phyloP scores from a whole-genome alignment of 345 rosid genomes.

The Aquilaria sinensis region DNA sequence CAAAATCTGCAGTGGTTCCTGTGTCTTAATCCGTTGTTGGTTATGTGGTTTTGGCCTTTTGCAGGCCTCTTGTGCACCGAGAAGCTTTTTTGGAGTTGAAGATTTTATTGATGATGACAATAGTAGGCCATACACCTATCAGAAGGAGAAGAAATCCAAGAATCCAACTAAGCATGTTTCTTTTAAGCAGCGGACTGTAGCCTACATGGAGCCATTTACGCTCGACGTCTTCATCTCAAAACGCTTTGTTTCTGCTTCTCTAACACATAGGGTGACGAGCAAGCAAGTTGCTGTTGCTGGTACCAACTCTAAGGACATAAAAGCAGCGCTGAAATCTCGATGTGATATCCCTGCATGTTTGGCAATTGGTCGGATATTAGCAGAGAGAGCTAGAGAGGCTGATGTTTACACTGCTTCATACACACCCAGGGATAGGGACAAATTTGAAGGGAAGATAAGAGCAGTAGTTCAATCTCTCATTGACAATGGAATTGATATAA shows the following conservation, averaged over 20 bases:
- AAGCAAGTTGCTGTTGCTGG: conserved; percentile 97
- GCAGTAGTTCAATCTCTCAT: conserved; percentile 90
- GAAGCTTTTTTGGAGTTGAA: conserved; percentile 97
- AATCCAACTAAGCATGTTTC: conserved; percentile 74
- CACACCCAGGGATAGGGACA: conserved; percentile 85
- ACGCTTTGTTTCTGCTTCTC: conserved; percentile 85
- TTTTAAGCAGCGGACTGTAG: conserved; percentile 74
- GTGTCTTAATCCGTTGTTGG: neutral
- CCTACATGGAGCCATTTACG: conserved; percentile 89
- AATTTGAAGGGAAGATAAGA: conserved; percentile 92
- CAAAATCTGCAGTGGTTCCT: neutral
- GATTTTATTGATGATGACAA: conserved; percentile 86
- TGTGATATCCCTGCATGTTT: conserved; percentile 88
- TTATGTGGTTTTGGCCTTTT: conserved; percentile 1
- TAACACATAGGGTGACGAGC: conserved; percentile 84
- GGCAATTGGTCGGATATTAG: conserved; percentile 65
- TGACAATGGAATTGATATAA: conserved; percentile 77
- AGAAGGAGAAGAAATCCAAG: conserved; percentile 79
- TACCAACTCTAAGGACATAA: conserved; percentile 91
- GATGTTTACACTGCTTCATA: conserved; percentile 82
- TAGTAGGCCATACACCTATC: conserved; percentile 83
- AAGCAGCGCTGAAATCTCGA: conserved; percentile 76
- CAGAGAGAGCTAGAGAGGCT: conserved; percentile 85
- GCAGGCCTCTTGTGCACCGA: conserved; percentile 54
- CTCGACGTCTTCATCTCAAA: conserved; percentile 85